Percentiles rank a stretch among this genome's conserved stretches.
Conservation (phyloP, 768 basidiomycete species). For the Leccinum barrowsii region DNA sequence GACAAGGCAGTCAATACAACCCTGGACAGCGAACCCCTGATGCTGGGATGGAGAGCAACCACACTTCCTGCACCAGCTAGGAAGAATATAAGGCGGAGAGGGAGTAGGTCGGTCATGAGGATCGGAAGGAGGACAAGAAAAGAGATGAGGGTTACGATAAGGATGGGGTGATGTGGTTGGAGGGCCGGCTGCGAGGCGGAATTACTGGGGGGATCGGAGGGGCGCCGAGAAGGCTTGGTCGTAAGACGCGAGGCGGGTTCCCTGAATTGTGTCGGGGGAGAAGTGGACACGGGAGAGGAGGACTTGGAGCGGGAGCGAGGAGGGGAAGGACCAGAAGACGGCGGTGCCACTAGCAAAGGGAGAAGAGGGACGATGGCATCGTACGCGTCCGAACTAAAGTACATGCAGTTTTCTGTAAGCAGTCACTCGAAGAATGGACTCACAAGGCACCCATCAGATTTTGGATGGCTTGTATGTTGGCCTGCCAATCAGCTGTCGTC, state of each 20-base stretch:
- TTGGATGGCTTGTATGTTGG: conserved; percentile 86
- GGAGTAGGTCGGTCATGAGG: conserved; percentile 39
- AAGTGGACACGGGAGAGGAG: neutral
- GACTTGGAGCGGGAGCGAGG: neutral
- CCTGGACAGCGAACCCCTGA: neutral
- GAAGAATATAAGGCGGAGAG: conserved; percentile 46
- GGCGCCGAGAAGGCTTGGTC: neutral
- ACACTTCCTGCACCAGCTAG: conserved; percentile 17
- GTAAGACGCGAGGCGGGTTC: neutral
- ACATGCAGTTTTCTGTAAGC: neutral
- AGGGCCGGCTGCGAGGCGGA: conserved; percentile 1
- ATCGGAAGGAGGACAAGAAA: conserved; percentile 43
- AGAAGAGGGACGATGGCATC: conserved; percentile 49
- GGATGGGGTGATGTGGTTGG: conserved; percentile 33
- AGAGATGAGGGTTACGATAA: conserved; percentile 35
- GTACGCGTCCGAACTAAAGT: conserved; percentile 23
- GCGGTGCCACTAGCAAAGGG: conserved; percentile 36
- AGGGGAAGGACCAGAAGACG: neutral
- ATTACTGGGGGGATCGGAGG: too few species aligned
- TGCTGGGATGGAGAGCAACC: conserved; percentile 11
- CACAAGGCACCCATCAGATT: conserved; percentile 86
- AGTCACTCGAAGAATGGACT: conserved; percentile 21
- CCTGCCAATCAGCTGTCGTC: conserved; percentile 76
- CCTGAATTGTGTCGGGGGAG: neutral
- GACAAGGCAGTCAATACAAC: conserved; percentile 1